Evolutionary conservation across 202 grass and related monocot genomes (phyloP), one percentile per base, ranked within the genome.

Genomic region (Setaria viridis): DNA sequence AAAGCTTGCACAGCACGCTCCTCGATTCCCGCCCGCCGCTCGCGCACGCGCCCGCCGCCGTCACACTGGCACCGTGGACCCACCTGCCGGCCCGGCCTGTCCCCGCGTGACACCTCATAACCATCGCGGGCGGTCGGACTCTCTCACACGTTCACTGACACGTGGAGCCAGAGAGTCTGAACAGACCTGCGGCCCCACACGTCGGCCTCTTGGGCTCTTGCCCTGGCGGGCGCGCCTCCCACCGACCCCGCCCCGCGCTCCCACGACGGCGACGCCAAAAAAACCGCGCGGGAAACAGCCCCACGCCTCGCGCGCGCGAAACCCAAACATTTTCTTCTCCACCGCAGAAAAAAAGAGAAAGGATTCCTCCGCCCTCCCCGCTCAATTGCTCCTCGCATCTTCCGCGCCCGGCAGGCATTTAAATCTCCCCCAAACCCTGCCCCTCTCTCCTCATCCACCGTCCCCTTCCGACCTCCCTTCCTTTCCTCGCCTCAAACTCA

Each of bases 381-480:
- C 6, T 54, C 35, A 74, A 80, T 87, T 84, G 69, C 58, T 87
- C 32, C 79, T 51, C 70, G 42, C 82, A n/a, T 74, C 59, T 63
- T 47, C 59, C 78, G 71, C 62, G 79, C 68, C 33, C 60, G 84
- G 85, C 62, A 91, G 76, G 45, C 62, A 70, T 91, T 91, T 84
- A 91, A 91, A 84, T 74, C 81, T 21, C 21, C 55, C 62, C 86
- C 76, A 87, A 91, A 89, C 85, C 83, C 85, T 90, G 86, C 84
- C 79, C 14, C 50, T 19, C 3, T 41, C 55, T 33, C 21, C 37
- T 20, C 71, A 63, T 46, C 47, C 46, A 45, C 34, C 7, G 9
- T n/a, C 56, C 7, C 0, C 56, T 4, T 30, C 33, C 25, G 14
- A 21, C 20, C 46, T 14, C 11, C 39, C 58, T 30, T 21, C 19